These are phyloP conservation scores for Simplicillium aogashimaense DNA, from an alignment of 2,329 filamentous ascomycete genomes.

Conservation along the genomic window DNA sequence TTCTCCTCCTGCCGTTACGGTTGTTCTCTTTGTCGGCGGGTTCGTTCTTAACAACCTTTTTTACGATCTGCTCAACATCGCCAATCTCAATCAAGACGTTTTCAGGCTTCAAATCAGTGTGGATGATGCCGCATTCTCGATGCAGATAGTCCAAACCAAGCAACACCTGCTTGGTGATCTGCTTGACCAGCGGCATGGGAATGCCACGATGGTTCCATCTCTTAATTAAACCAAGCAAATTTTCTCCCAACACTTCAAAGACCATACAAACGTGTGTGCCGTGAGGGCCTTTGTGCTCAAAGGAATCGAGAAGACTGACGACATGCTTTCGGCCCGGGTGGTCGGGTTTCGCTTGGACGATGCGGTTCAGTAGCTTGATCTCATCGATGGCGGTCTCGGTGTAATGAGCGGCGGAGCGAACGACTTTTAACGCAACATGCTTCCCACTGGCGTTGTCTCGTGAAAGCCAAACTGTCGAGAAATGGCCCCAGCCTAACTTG, in stretches of 20 bases:
- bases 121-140: conserved; percentile 96
- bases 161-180: conserved; percentile 96
- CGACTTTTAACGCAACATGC: conserved; percentile 95
- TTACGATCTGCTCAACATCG: conserved; percentile 96
- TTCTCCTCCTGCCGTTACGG: conserved; percentile 78
- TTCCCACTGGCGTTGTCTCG: conserved; percentile 80
- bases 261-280: conserved; percentile 98
- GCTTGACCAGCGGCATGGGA: conserved; percentile 91
- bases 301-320: conserved; percentile 90
- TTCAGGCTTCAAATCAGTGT: conserved; percentile 94
- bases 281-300: conserved; percentile 95
- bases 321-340: conserved; percentile 93
- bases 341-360: conserved; percentile 87
- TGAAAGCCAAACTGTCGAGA: conserved; percentile 88
- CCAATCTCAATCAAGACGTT: conserved; percentile 98
- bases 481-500: conserved; percentile 97
- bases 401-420: conserved; percentile 95
- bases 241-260: conserved; percentile 94
- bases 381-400: conserved; percentile 98
- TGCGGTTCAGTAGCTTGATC: conserved; percentile 95
- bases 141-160: conserved; percentile 94
- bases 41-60: conserved; percentile 86
- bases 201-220: conserved; percentile 97
- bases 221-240: conserved; percentile 90
- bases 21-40: conserved; percentile 71